These are phyloP conservation scores for Yamadazyma blattariae DNA, from an alignment of 1,139 yeast genomes.

Conservation along the genomic window DNA sequence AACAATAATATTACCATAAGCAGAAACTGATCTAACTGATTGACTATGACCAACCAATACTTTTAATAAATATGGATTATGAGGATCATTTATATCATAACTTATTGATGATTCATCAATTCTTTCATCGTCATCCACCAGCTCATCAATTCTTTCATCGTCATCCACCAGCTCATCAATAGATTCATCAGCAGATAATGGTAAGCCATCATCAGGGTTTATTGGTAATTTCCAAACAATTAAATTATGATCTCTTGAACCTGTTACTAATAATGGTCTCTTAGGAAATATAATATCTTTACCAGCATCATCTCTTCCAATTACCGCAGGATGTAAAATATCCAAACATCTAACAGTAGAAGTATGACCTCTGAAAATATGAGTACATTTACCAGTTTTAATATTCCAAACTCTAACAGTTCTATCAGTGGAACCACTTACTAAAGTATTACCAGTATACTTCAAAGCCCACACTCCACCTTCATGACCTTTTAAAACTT, in stretches of 20 bases:
- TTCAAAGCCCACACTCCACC: constrained; percentile 99
- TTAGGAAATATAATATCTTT: constrained; percentile 62
- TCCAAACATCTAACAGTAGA: constrained; percentile 92
- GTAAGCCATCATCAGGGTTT: constrained; percentile 32
- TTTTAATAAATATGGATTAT: constrained; percentile 74
- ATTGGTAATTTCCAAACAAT: constrained; percentile 86
- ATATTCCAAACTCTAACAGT: constrained; percentile 89
- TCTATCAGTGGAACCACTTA: constrained; percentile 90
- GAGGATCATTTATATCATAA: constrained; percentile 32
- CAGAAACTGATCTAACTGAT: constrained; percentile 85
- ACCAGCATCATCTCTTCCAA: constrained; percentile 60
- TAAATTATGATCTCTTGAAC: constrained; percentile 86
- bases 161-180: constrained; percentile 13
- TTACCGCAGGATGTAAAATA: constrained; percentile 64
- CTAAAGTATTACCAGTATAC: constrained; percentile 77
- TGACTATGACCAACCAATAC: constrained; percentile 81
- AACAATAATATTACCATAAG: constrained; percentile 77
- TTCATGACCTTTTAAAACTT: constrained; percentile 80
- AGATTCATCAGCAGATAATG: constrained; percentile 2
- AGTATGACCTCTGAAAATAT: constrained; percentile 85
- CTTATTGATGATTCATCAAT: constrained; percentile 19
- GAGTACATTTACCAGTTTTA: constrained; percentile 71
- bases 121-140: constrained; percentile 13
- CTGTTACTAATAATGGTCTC: constrained; percentile 71
- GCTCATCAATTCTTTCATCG: constrained; percentile 12